Base-by-base conservation (phyloP, 2,329 filamentous ascomycete genomes). In the Paradendryphiella salina region DNA sequence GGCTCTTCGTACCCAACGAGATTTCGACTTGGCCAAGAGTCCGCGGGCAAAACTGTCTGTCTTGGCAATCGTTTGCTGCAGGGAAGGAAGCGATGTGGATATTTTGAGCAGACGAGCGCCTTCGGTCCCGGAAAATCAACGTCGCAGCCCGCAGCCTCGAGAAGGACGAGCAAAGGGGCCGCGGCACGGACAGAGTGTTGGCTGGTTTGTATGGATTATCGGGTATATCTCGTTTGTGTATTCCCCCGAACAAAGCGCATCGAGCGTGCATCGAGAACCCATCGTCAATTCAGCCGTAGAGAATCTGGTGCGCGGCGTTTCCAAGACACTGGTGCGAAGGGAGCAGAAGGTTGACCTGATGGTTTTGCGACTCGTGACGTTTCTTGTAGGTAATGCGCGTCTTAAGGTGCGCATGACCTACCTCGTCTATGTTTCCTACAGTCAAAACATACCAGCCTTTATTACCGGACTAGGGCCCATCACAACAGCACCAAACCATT, bases 21-120 rank as follows among this genome's bases (percentile, higher is more conserved):
- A 37, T 37, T 49, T 44, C n/a, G 23, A 28, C 21, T 13, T 18
- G 13, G 15, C n/a, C 28, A 11, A 39, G 17, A 45, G 11, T 7
- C 18, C 13, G 29, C 17, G 28, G 28, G 40, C 17, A 38, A 20
- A 15, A 26, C 9, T 35, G 36, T 46, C 47, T 50, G 36, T 50
- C 46, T 50, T 35, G 31, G 29, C 47, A 32, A 15, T 15, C 10
- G 29, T 28, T 38, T 29, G 23, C 47, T 36, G 47, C 47, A 50
- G 47, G 47, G 47, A 29, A 33, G 28, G 29, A 18, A 50, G 35
- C 47, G 21, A 49, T 43, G 47, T 50, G 35, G 40, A 44, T 31
- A 34, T n/a, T 23, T 17, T 20, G 28, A 23, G 15, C 33, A 21
- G 31, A 42, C 13, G 26, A 44, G 18, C 9, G 46, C 39, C 18